Conservation (phyloP, 108 stramenopile species). For the Fragilaria radians region DNA sequence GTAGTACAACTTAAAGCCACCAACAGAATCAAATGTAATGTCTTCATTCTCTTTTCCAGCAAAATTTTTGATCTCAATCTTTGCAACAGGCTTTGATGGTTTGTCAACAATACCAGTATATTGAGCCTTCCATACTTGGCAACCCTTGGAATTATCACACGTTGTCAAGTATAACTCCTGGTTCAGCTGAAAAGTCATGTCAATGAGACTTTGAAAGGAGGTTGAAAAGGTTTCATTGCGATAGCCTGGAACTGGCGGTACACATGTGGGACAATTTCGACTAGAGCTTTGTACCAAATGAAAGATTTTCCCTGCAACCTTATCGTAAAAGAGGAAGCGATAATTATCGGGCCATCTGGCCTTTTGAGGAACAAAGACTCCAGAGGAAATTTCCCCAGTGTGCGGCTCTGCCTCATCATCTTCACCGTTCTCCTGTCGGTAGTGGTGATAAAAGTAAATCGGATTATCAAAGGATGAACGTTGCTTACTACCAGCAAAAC, state of each 20-base stretch:
- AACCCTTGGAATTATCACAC: neutral
- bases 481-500: no score
- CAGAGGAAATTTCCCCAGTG: slow-evolving; percentile 7
- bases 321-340: slow-evolving; percentile 12
- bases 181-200: slow-evolving; percentile 1
- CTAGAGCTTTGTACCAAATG: slow-evolving; percentile 1
- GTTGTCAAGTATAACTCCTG: slow-evolving; percentile 9
- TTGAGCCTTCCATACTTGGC: neutral
- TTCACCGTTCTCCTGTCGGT: neutral
- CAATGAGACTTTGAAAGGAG: neutral
- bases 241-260: neutral
- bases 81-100: slow-evolving; percentile 7
- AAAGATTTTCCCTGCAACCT: slow-evolving; percentile 14
- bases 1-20: slow-evolving; percentile 4
- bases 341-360: slow-evolving; percentile 10
- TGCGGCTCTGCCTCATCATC: no score
- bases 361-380: slow-evolving; percentile 17
- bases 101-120: slow-evolving; percentile 9
- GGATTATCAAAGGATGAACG: slow-evolving; percentile 6
- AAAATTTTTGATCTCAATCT: neutral
- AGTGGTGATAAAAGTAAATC: slow-evolving; percentile 17
- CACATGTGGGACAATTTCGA: neutral
- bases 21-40: slow-evolving; percentile 15
- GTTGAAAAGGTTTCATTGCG: neutral
- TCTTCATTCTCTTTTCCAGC: neutral